These are phyloP conservation scores for Endotrypanum monterogeii DNA, from an alignment of 208 protist species.

Conservation along the genomic window DNA sequence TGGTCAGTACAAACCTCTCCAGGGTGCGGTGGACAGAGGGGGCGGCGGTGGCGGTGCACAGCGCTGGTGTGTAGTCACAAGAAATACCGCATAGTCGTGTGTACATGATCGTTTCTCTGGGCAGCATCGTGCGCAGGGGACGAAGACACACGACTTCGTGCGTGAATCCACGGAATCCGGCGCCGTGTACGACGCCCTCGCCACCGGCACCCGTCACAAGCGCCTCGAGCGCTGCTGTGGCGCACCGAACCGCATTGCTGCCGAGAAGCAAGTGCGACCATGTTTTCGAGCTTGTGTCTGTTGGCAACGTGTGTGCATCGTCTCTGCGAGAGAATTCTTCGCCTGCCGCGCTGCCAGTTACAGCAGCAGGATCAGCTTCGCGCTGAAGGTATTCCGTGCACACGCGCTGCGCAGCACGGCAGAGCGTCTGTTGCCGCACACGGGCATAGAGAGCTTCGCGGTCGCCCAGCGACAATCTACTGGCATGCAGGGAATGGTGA, in stretches of 20 bases:
- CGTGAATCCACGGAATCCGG: conserved; percentile 44
- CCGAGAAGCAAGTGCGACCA: conserved; percentile 60
- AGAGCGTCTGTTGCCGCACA: conserved; percentile 49
- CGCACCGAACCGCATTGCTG: conserved; percentile 58
- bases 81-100: conserved; percentile 48
- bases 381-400: conserved; percentile 21
- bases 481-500: conserved; percentile 46
- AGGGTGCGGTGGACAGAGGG: conserved; percentile 60
- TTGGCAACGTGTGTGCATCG: background rate
- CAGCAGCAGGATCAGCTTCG: background rate
- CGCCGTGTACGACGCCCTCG: conserved; percentile 41
- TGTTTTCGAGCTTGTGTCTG: background rate
- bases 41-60: conserved; percentile 46
- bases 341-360: background rate
- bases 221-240: conserved; percentile 47
- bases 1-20: conserved; percentile 67
- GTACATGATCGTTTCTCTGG: conserved; percentile 71
- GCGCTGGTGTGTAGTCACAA: conserved; percentile 53
- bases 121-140: conserved; percentile 65
- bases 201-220: conserved; percentile 55
- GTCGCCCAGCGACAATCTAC: conserved; percentile 45
- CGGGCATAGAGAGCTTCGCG: conserved; percentile 59
- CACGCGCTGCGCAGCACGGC: conserved; percentile 29
- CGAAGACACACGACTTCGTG: conserved; percentile 59
- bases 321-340: background rate